Evolutionary conservation across 306 rosid genomes (phyloP), one percentile per base, ranked within the genome.

Genomic region (Pachyrhizus erosus): DNA sequence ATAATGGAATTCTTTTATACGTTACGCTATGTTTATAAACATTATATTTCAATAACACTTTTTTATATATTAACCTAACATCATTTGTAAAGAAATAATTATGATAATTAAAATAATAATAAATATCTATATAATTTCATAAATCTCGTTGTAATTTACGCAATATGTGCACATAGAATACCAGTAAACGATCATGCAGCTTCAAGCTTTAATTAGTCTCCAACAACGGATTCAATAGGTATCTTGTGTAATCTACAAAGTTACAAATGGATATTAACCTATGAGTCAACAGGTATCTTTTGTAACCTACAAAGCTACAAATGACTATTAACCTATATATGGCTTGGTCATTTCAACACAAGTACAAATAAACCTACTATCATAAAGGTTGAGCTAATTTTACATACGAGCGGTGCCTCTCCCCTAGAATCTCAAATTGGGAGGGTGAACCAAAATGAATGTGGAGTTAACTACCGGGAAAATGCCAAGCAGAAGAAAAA

Each of bases 361-460:
- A 42, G 69, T 31, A 45, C 26, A 48, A 67, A 71, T 55, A 12
- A 42, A 27, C 31, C 70, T 9, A 77, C 27, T 80, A 31, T 55
- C 68, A 84, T 39, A 58, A 42, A 52, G 75, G 75, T 48, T 65
- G 17, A n/a, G 33, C 82, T 60, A 80, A 66, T 80, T 70, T 18
- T 42, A 37, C 49, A 26, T 57, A 51, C 39, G 17, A 39, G 67
- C 14, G 33, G 66, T 10, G 49, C 58, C 87, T 43, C 77, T 39
- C 60, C 81, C 84, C 40, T 21, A 9, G 14, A 82, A 43, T 21
- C 37, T 52, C 76, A 49, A 31, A 52, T 81, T 45, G 58, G 70
- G 51, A 87, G 48, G 76, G 46, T 51, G 43, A 48, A 42, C 55
- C 68, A 55, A 66, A 49, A 42, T 68, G 65, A 70, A 58, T 20